These are phyloP conservation scores for Metschnikowia sp. DNA, from an alignment of 805 yeast species.

Conservation along the genomic window DNA sequence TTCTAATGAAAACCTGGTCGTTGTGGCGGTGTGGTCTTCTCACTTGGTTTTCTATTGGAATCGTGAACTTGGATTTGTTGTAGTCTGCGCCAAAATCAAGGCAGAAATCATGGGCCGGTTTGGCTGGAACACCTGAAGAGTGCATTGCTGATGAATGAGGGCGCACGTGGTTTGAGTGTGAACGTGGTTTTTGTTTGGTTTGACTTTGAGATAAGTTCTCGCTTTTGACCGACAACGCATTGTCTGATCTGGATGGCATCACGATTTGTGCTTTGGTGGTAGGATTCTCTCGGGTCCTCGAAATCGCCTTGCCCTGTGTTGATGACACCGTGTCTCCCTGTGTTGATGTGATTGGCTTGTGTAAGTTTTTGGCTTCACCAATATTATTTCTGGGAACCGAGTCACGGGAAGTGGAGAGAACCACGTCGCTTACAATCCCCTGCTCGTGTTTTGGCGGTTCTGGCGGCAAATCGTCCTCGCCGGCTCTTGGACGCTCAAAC, in stretches of 20 bases:
- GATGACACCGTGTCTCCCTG: too few relatives aligned
- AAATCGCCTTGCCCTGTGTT: too few relatives aligned
- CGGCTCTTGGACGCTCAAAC: neutral
- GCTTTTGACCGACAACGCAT: too few relatives aligned
- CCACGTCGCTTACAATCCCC: neutral
- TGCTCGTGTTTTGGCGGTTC: slow-evolving; percentile 8
- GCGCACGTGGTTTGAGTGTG: neutral
- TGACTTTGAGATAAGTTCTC: neutral
- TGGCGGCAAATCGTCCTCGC: slow-evolving; percentile 5
- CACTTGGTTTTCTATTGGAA: slow-evolving; percentile 9
- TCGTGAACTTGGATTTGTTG: slow-evolving; percentile 18
- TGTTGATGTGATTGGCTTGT: too few relatives aligned
- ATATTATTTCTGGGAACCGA: too few relatives aligned
- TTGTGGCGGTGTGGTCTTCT: neutral
- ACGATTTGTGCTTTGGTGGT: too few relatives aligned
- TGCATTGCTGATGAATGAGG: neutral
- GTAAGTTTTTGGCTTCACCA: too few relatives aligned
- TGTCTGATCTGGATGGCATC: too few relatives aligned
- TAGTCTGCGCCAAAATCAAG: slow-evolving; percentile 20
- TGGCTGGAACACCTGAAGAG: neutral
- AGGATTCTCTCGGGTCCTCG: too few relatives aligned
- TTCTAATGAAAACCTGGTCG: neutral
- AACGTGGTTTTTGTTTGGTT: neutral
- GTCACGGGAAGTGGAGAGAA: too few relatives aligned
- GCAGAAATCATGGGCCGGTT: slow-evolving; percentile 7